Conservation (phyloP, 2,329 filamentous ascomycete species). For the Tolypocladium cylindrosporum region DNA sequence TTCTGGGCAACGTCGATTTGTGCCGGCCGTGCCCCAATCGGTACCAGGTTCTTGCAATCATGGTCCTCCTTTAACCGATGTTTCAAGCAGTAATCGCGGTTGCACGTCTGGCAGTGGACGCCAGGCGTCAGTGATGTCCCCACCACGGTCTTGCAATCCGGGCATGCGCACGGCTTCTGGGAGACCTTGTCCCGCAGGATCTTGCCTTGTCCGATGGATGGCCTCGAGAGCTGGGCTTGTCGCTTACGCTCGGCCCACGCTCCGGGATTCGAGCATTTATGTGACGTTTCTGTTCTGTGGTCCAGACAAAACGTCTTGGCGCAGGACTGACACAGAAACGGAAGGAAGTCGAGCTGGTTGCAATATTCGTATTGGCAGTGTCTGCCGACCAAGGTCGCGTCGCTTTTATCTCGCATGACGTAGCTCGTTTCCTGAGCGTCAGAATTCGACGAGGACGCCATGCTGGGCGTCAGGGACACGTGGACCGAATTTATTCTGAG, state of each 20-base stretch:
- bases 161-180: conserved; percentile 59
- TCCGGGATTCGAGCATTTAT: conserved; percentile 54
- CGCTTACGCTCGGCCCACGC: conserved; percentile 52
- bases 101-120: conserved; percentile 63
- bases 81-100: conserved; percentile 66
- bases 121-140: conserved; percentile 58
- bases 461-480: conserved; percentile 18
- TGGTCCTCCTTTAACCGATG: conserved; percentile 74
- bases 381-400: conserved; percentile 76
- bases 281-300: conserved; percentile 77
- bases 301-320: conserved; percentile 80
- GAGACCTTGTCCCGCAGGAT: conserved; percentile 42
- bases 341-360: conserved; percentile 90
- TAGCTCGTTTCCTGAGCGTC: conserved; percentile 44
- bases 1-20: conserved; percentile 46
- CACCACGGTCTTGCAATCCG: conserved; percentile 59
- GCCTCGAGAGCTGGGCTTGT: conserved; percentile 40
- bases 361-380: conserved; percentile 91
- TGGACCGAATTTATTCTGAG: conserved; percentile 7
- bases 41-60: conserved; percentile 67
- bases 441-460: conserved; percentile 41
- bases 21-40: conserved; percentile 37
- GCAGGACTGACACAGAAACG: conserved; percentile 89
- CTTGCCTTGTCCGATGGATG: conserved; percentile 43
- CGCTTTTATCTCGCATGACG: conserved; percentile 61